Base-by-base conservation (phyloP, 1,284 basidiomycete species). In the Boletus hoseneyae region DNA sequence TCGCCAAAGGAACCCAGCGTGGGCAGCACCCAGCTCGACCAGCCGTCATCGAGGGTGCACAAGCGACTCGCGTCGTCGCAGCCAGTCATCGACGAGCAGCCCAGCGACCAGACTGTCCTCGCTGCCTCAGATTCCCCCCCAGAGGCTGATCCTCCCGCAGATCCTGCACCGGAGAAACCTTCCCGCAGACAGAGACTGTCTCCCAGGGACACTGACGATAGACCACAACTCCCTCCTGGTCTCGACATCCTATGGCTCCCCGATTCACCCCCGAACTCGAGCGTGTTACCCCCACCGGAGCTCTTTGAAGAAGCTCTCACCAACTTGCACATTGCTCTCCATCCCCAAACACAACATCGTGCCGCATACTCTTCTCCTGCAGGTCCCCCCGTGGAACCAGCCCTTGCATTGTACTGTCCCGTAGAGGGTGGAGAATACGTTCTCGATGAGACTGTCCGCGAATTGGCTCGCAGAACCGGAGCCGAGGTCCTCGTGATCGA, bases 401-500 rank as follows among this genome's bases (percentile, higher is more conserved):
- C 86, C 0, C 69, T 94, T 29, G 87, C 83, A 0, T 69, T 94
- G 6, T 91, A 90, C 61, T 90, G 86, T 56, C 92, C 91, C 3
- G 86, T 94, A 50, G 91, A 93, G 70, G 91, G 85, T n/a, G 85
- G 83, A 2, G 81, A 85, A 52, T 78, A 87, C 63, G 77, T 93
- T 36, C 76, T 93, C 27, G 83, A 89, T 59, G 79, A 82, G 30
- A 90, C 90, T 1, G 83, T 94, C 15, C 73, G 78, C 40, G 85
- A 90, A 61, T 71, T 93, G 53, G 90, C 90, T 2, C 76, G 78
- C 37, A 76, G 79, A 51, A 82, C 84, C 3, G 79, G 77, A 27
- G 80, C 90, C 15, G 92, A 94, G 56, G 85, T 94, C 6, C 74
- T 93, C 15, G 81, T 91, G 11, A 63, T 95, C 45, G 91, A 95